Evolutionary conservation across 257 asterid species (phyloP).

Genomic region (Gentiana macrophylla): DNA sequence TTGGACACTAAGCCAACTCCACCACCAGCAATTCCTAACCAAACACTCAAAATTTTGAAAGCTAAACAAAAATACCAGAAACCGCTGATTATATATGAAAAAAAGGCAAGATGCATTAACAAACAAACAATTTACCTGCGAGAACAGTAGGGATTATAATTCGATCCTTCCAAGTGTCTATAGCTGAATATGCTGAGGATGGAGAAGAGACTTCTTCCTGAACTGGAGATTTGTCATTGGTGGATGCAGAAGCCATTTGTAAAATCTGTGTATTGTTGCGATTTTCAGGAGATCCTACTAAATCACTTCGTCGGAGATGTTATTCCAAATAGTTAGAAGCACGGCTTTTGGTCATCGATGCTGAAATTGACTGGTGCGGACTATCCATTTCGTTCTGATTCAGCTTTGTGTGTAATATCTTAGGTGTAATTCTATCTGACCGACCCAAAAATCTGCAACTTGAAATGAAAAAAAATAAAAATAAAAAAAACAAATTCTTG

Average conservation of each 20-base stretch:
- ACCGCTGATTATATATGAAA: too few species aligned
- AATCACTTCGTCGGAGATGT: not conserved
- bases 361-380: too few species aligned
- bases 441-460: too few species aligned
- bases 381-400: too few species aligned
- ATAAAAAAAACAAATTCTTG: too few species aligned
- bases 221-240: constrained; percentile 14
- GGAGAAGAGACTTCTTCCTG: constrained; percentile 8
- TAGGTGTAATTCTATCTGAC: too few species aligned
- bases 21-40: constrained; percentile 75
- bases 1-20: constrained; percentile 65
- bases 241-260: constrained; percentile 20
- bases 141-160: constrained; percentile 63
- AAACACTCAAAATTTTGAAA: not conserved
- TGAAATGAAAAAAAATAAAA: too few species aligned
- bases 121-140: constrained; percentile 38
- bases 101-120: too few species aligned
- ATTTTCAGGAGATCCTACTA: not conserved
- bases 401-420: too few species aligned
- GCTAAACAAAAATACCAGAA: too few species aligned
- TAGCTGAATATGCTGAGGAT: constrained; percentile 29
- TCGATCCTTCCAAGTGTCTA: constrained; percentile 52
- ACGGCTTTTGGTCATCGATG: too few species aligned
- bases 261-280: too few species aligned
- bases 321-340: not conserved